phyloP scores from a whole-genome alignment of 768 basidiomycete genomes.

The Psilocybe sp. region DNA sequence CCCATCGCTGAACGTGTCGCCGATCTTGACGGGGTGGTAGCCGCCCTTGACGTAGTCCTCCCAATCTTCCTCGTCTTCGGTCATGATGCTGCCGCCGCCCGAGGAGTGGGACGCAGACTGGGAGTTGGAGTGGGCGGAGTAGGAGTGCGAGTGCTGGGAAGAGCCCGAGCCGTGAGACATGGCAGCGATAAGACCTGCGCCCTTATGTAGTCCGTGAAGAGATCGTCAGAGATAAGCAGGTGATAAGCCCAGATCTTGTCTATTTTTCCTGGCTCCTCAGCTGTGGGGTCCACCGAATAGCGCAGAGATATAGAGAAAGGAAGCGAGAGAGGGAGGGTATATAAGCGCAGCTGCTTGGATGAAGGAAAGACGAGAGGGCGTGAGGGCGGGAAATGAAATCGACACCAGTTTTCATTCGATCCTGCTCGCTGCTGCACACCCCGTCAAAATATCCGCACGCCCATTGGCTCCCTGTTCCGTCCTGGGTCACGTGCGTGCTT shows the following conservation, averaged over 20 bases:
- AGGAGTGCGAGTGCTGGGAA: conserved; percentile 28
- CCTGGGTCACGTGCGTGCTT: neutral
- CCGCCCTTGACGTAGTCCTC: conserved; percentile 83
- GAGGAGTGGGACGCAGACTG: too few species aligned
- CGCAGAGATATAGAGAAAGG: too few species aligned
- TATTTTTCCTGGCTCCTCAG: neutral
- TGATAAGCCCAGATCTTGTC: neutral
- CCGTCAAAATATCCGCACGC: neutral
- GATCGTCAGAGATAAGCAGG: conserved; percentile 2
- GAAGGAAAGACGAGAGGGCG: neutral
- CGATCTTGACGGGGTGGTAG: conserved; percentile 93
- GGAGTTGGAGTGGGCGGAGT: conserved; percentile 70
- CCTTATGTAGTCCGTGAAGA: neutral
- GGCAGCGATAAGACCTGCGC: conserved; percentile 12
- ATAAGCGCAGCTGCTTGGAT: neutral
- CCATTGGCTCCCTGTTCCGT: neutral
- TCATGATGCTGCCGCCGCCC: conserved; percentile 48
- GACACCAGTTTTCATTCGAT: neutral
- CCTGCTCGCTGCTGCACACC: too few species aligned
- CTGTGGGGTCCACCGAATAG: too few species aligned
- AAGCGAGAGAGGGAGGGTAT: too few species aligned
- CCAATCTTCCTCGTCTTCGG: conserved; percentile 91
- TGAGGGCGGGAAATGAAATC: neutral
- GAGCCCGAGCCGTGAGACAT: conserved; percentile 58
- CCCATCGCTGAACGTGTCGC: conserved; percentile 84